Evolutionary conservation across 2,329 filamentous ascomycete genomes (phyloP).

Genomic region (Geosmithia putterillii): DNA sequence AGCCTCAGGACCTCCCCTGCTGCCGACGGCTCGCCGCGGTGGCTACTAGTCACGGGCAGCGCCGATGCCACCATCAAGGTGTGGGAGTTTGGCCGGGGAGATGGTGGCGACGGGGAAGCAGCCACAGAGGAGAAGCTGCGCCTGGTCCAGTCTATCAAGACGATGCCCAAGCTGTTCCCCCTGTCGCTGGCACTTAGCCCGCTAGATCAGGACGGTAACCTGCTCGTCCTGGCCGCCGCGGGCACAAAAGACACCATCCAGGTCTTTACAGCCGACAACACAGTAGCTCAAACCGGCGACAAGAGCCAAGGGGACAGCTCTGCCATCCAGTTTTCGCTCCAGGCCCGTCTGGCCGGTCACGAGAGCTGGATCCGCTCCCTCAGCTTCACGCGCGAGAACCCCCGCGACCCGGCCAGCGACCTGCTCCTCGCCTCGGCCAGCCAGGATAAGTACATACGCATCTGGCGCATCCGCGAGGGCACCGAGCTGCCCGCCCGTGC

Average conservation of each 20-base stretch:
- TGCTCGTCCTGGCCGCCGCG: conserved; percentile 65
- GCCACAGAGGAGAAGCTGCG: conserved; percentile 28
- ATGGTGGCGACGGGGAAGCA: too few relatives aligned
- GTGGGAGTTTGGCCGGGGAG: conserved; percentile 60
- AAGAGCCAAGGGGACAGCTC: background rate
- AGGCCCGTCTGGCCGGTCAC: conserved; percentile 73
- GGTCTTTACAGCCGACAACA: conserved; percentile 45
- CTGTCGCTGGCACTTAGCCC: conserved; percentile 58
- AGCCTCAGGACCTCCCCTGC: conserved; percentile 18
- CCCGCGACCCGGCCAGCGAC: conserved; percentile 42
- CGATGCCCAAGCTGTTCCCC: conserved; percentile 72
- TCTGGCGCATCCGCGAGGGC: conserved; percentile 77
- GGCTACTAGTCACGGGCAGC: conserved; percentile 63
- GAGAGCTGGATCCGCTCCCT: conserved; percentile 91
- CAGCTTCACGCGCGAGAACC: conserved; percentile 56
- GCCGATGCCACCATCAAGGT: conserved; percentile 62
- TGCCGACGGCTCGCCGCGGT: conserved; percentile 13
- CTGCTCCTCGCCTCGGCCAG: conserved; percentile 82
- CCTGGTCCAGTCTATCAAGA: conserved; percentile 58
- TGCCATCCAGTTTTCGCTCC: conserved; percentile 47
- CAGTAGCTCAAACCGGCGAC: too few relatives aligned
- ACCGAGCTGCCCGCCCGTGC: conserved; percentile 47
- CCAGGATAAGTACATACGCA: conserved; percentile 91
- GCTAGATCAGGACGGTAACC: conserved; percentile 38
- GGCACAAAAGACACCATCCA: conserved; percentile 79